A percentile compares a stretch with the other conserved stretches of the same genome.
Conservation (phyloP, 2,329 filamentous ascomycete genomes). For the Scorias spongiosa region DNA sequence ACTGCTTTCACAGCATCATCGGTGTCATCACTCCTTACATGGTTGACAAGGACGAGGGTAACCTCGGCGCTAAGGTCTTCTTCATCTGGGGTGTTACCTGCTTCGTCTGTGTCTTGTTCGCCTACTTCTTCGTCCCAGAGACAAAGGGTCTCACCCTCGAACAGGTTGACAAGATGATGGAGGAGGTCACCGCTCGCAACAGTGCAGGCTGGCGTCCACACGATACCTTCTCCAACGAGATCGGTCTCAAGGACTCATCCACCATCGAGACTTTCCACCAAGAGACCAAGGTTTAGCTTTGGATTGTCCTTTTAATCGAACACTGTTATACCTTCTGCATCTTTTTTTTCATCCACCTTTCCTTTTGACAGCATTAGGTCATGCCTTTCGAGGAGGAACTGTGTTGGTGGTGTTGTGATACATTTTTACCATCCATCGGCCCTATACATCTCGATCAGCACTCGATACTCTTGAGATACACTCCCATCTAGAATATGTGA, state of each 20-base stretch:
- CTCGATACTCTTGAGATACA: too few species aligned
- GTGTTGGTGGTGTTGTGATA: too few species aligned
- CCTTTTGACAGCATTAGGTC: too few species aligned
- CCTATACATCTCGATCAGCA: too few species aligned
- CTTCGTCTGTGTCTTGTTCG: conserved; percentile 18
- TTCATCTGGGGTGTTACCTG: conserved; percentile 29
- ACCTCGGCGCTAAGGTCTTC: conserved; percentile 33
- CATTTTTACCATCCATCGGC: too few species aligned
- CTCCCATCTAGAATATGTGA: too few species aligned
- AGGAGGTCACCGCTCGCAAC: conserved; percentile 30
- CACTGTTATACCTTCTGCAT: too few species aligned
- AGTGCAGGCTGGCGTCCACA: conserved; percentile 17
- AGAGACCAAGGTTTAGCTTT: background rate
- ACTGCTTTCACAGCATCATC: conserved; percentile 30
- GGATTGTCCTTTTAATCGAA: too few species aligned
- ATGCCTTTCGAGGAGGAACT: too few species aligned
- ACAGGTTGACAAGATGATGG: conserved; percentile 27
- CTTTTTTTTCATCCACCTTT: too few species aligned
- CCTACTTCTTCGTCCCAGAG: conserved; percentile 25
- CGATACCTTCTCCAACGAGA: conserved; percentile 16
- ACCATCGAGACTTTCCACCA: background rate
- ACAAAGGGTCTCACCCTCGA: conserved; percentile 26
- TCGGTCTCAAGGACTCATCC: background rate
- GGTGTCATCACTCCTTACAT: conserved; percentile 62
- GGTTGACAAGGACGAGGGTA: conserved; percentile 42